Conservation (phyloP, 371 early-diverging fungal genomes). For the Syncephalastrum monosporum region DNA sequence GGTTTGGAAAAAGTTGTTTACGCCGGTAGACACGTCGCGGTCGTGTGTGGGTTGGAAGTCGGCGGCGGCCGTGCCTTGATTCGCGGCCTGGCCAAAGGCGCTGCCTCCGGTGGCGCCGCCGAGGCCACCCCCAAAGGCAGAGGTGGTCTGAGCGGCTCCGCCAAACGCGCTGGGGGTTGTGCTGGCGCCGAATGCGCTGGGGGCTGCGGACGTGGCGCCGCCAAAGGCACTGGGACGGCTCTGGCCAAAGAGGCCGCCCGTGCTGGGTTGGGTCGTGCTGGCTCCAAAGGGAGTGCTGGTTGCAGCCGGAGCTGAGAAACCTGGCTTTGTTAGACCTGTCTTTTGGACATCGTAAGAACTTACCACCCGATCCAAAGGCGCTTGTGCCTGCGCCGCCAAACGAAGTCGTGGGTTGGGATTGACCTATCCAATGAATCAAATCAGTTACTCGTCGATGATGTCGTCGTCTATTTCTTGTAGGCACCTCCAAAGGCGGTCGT, state of each 20-base stretch:
- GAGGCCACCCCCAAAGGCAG: slow-evolving; percentile 36
- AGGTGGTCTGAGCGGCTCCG: slow-evolving; percentile 20
- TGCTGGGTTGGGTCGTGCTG: slow-evolving; percentile 31
- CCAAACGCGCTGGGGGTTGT: slow-evolving; percentile 24
- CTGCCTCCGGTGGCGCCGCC: slow-evolving; percentile 21
- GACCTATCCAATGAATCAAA: not conserved
- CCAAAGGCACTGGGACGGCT: slow-evolving; percentile 33
- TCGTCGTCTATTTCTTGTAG: not conserved
- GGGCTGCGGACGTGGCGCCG: slow-evolving; percentile 16
- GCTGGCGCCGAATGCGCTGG: slow-evolving; percentile 26
- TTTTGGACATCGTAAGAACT: not conserved
- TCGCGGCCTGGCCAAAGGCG: slow-evolving; percentile 56
- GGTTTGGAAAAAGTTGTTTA: slow-evolving; percentile 68
- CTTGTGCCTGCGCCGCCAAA: slow-evolving; percentile 11
- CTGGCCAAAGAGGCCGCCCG: slow-evolving; percentile 49
- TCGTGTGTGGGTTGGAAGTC: slow-evolving; percentile 69
- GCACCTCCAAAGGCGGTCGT: slow-evolving; percentile 43
- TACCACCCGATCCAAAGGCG: slow-evolving; percentile 21
- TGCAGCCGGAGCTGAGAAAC: slow-evolving; percentile 5
- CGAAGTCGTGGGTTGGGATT: slow-evolving; percentile 3
- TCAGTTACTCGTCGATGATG: not conserved
- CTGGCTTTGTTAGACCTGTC: too few species aligned
- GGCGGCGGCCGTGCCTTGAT: slow-evolving; percentile 79
- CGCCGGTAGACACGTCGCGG: slow-evolving; percentile 57
- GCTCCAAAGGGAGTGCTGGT: slow-evolving; percentile 37